Conservation (phyloP, 495 filamentous ascomycete genomes). For the Mytilinidion resinicola region DNA sequence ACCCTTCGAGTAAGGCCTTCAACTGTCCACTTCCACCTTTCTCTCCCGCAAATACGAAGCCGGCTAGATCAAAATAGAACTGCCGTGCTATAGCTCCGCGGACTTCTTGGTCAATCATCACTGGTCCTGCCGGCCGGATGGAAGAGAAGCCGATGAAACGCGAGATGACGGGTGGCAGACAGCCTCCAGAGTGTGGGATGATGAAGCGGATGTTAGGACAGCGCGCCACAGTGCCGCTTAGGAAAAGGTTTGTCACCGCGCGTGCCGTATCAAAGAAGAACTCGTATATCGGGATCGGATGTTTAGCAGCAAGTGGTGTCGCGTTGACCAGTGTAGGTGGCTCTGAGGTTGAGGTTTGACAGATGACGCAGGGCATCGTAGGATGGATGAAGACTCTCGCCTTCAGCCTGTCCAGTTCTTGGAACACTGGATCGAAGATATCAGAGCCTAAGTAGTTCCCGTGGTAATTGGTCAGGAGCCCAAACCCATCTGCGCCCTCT, state of each 20-base stretch:
- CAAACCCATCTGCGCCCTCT: conserved; percentile 44
- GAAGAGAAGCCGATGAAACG: conserved; percentile 39
- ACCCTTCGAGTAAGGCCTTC: conserved; percentile 15
- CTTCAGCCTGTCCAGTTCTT: conserved; percentile 28
- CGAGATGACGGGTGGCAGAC: conserved; percentile 41
- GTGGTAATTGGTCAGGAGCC: conserved; percentile 42
- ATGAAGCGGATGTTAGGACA: conserved; percentile 44
- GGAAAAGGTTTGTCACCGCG: conserved; percentile 44
- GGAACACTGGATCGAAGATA: conserved; percentile 39
- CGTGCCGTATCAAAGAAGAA: conserved; percentile 53
- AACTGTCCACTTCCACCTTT: conserved; percentile 23
- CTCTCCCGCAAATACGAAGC: conserved; percentile 41
- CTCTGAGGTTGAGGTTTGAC: neutral
- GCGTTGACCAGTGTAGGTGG: neutral
- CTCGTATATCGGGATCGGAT: conserved; percentile 48
- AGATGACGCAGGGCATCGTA: conserved; percentile 35
- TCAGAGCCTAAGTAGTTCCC: conserved; percentile 48
- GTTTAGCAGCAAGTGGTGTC: conserved; percentile 29
- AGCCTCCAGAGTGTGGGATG: conserved; percentile 46
- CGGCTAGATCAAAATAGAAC: conserved; percentile 42
- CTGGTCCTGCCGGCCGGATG: conserved; percentile 19
- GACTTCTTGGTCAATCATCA: conserved; percentile 13
- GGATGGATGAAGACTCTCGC: conserved; percentile 50
- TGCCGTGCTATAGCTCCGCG: conserved; percentile 32
- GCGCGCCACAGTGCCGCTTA: conserved; percentile 41